Evolutionary conservation across 208 protist genomes (phyloP), one percentile per base, ranked within the genome.

Genomic region (Leishmania major): DNA sequence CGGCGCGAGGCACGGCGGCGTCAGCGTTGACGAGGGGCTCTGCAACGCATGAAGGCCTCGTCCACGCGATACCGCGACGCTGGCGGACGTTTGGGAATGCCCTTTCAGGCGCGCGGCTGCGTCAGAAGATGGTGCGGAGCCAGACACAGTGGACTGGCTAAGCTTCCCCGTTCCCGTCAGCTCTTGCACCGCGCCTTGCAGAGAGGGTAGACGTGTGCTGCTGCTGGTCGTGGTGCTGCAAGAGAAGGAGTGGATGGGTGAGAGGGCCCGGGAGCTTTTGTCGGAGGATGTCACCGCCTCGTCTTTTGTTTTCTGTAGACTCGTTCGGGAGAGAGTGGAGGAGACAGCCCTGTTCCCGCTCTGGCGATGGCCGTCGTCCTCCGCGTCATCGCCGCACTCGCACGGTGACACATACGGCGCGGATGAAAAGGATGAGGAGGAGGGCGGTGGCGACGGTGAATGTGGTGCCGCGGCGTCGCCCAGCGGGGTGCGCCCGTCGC

Each of bases 341-440:
- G 72, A 62, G 72, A n/a, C 13, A n/a, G 31, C 72, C 49, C 5
- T 60, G 51, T 13, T 77, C 49, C 35, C 37, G 47, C 72, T 60
- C 31, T 35, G 31, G 51, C 25, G 10, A 51, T 11, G 51, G 51
- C 40, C 74, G 22, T 47, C 57, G 57, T 11, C 62, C 0, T 49
- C 53, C 49, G 13, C 60, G 6, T 31, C 64, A 25, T 66, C 31
- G 25, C 75, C 75, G 43, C 74, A 57, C 45, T 75, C 51, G 47
- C 74, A 35, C 28, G 80, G 80, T 2, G 74, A 79, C 19, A 78
- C 51, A 40, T 75, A 83, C 4, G 60, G 51, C 13, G 69, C 80
- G 15, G 80, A 76, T 7, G 80, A 78, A 10, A 64, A 59, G 25
- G 57, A 73, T 19, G 80, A 79, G 2, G 71, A 69, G 13, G 79